Conservation (phyloP, 2,329 filamentous ascomycete genomes). For the Alternaria angustiovoidea region DNA sequence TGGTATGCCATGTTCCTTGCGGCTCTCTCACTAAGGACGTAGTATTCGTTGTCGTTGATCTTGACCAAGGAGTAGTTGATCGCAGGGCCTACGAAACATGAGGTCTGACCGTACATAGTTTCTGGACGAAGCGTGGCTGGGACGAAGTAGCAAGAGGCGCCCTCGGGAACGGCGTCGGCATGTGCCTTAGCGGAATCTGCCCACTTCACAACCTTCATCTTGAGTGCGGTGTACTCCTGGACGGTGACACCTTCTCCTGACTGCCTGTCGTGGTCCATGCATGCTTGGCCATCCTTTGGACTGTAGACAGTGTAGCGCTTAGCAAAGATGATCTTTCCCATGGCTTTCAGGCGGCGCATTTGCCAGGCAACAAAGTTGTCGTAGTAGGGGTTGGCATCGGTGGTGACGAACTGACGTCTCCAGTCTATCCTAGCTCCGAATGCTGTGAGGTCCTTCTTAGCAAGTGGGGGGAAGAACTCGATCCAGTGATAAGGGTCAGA, state of each 20-base stretch:
- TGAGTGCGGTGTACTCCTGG: constrained; percentile 92
- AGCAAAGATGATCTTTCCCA: constrained; percentile 92
- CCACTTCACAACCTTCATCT: constrained; percentile 92
- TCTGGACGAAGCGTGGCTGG: constrained; percentile 92
- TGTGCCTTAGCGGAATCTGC: constrained; percentile 75
- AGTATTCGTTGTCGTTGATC: constrained; percentile 73
- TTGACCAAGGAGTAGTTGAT: constrained; percentile 91
- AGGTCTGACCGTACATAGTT: constrained; percentile 98
- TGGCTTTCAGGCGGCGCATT: constrained; percentile 88
- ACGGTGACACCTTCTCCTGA: constrained; percentile 83
- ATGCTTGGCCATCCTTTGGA: constrained; percentile 86
- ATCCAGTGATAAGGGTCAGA: constrained; percentile 93
- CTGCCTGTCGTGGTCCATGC: constrained; percentile 85
- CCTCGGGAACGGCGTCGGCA: constrained; percentile 78
- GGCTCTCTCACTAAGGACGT: constrained; percentile 79
- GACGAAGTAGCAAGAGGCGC: constrained; percentile 84
- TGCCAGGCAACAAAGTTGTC: constrained; percentile 97
- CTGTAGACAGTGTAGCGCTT: constrained; percentile 91
- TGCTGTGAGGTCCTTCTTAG: constrained; percentile 79
- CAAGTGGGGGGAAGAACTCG: constrained; percentile 85
- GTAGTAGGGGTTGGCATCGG: constrained; percentile 95
- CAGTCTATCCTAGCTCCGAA: constrained; percentile 91
- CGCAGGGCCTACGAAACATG: constrained; percentile 92
- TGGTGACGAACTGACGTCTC: constrained; percentile 91
- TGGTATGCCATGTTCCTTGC: constrained; percentile 98